A percentile compares a stretch with the other conserved stretches of the same genome.
Evolutionary conservation across 495 filamentous ascomycete species (phyloP).

Genomic region (Penicillium salamii): DNA sequence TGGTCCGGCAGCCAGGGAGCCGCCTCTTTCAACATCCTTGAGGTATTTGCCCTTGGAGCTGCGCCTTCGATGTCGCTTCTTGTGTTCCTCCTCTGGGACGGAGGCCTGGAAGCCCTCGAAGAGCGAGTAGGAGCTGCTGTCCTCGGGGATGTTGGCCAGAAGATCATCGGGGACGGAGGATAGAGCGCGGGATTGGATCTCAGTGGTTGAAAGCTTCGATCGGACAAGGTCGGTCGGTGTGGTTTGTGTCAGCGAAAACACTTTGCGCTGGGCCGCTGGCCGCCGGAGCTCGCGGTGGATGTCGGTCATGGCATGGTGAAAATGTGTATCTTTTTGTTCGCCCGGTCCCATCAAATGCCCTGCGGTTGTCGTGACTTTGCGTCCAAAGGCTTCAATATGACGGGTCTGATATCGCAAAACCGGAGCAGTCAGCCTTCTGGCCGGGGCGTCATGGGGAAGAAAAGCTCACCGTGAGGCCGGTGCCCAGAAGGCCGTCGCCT

Average conservation of each 20-base stretch:
- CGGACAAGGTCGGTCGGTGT: slow-evolving; percentile 89
- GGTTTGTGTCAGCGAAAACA: slow-evolving; percentile 85
- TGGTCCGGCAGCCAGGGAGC: slow-evolving; percentile 60
- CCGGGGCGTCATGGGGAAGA: slow-evolving; percentile 7
- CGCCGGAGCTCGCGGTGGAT: slow-evolving; percentile 83
- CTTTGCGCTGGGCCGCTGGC: slow-evolving; percentile 78
- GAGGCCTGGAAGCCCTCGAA: slow-evolving; percentile 96
- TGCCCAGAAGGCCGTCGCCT: slow-evolving; percentile 49
- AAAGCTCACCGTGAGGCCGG: slow-evolving; percentile 48
- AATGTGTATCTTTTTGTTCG: slow-evolving; percentile 58
- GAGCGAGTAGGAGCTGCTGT: slow-evolving; percentile 80
- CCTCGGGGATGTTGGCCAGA: slow-evolving; percentile 80
- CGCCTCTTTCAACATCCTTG: slow-evolving; percentile 53
- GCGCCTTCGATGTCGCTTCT: slow-evolving; percentile 67
- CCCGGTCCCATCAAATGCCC: slow-evolving; percentile 77
- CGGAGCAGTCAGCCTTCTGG: slow-evolving; percentile 6
- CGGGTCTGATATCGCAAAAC: slow-evolving; percentile 57
- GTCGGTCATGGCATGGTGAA: slow-evolving; percentile 83
- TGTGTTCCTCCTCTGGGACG: slow-evolving; percentile 69
- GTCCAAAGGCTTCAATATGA: slow-evolving; percentile 86
- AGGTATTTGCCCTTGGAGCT: slow-evolving; percentile 72
- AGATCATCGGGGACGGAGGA: slow-evolving; percentile 89
- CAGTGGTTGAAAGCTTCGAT: slow-evolving; percentile 82
- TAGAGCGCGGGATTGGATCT: slow-evolving; percentile 93
- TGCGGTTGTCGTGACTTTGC: slow-evolving; percentile 93